Conservation (phyloP, 176 grass and related monocot genomes). For the Miscanthus lutarioriparius region DNA sequence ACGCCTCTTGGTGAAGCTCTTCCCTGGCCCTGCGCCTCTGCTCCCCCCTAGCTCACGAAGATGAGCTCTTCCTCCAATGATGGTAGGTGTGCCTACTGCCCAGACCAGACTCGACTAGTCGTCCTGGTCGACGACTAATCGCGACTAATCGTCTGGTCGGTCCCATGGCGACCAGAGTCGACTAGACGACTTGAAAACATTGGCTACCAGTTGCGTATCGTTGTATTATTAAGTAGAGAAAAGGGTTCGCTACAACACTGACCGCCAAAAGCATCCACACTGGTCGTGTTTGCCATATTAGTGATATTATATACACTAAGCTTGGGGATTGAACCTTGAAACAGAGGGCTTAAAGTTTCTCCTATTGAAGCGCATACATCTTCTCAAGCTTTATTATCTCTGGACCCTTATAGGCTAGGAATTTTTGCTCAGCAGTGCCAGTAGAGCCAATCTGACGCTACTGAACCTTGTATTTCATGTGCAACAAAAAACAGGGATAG, state of each 20-base stretch:
- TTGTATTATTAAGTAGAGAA: background rate
- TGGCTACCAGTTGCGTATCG: background rate
- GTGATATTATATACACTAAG: background rate
- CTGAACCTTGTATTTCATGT: background rate
- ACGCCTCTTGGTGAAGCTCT: too few species aligned
- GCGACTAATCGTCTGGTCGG: too few species aligned
- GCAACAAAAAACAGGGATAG: background rate
- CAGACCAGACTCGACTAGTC: too few species aligned
- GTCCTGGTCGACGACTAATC: too few species aligned
- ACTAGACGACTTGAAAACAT: too few species aligned
- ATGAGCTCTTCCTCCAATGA: too few species aligned
- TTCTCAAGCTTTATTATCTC: conserved; percentile 1
- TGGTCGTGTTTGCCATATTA: background rate
- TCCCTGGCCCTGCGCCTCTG: too few species aligned
- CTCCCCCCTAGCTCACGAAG: too few species aligned
- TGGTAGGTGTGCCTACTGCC: too few species aligned
- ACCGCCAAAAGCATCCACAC: background rate
- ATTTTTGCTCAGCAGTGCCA: background rate
- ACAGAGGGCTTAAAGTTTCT: background rate
- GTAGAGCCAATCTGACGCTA: background rate
- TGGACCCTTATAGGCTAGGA: background rate
- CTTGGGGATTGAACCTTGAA: background rate
- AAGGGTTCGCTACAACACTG: background rate
- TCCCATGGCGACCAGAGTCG: too few species aligned
- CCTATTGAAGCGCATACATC: background rate